Base-by-base conservation (phyloP, 2,329 filamentous ascomycete genomes). In the Tolypocladium sp. region DNA sequence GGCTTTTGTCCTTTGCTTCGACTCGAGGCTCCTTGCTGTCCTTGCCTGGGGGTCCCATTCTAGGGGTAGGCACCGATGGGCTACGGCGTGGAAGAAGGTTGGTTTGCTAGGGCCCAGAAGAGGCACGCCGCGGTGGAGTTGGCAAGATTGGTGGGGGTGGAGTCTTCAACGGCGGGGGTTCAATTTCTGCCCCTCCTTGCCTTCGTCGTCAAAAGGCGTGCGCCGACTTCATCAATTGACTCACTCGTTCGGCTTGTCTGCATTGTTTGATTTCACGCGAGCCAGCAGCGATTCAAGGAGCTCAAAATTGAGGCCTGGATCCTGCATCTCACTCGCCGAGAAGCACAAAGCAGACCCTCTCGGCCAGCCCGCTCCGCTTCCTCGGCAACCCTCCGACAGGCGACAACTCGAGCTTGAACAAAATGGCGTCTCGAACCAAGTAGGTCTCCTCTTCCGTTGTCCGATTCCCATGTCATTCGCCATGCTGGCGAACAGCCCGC, bases 401-500 rank as follows among this genome's bases (percentile, higher is more conserved):
- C 46, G 33, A 30, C 25, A n/a, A 20, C 46, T 33, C 15, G 49
- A 25, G n/a, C 49, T 33, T 33, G 35, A 17, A 27, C 58, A 58
- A 58, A 63, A 80, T 80, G 78, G 71, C 74, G 41, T 71, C 76
- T 58, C 73, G 71, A 58, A 78, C 73, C 60, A 76, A 80, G 78
- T 77, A 74, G 63, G 75, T 71, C 54, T 13, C 25, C 56, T 35
- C 54, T 25, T 42, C 10, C 25, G 12, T 25, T 30, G 13, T 13
- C 7, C 6, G 10, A 12, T 30, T 13, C 27, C 27, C 27, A 25
- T n/a, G n/a, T 10, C 4, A 2, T 6, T 10, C 46, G 15, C 20
- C 25, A 20, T 13, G 46, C 12, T 51, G 25, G 9, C 22, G 8
- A 33, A 27, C 27, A 33, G 25, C 27, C 33, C 6, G 15, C 25